Evolutionary conservation across 257 asterid genomes (phyloP).

Genomic region (Ballota nigra): DNA sequence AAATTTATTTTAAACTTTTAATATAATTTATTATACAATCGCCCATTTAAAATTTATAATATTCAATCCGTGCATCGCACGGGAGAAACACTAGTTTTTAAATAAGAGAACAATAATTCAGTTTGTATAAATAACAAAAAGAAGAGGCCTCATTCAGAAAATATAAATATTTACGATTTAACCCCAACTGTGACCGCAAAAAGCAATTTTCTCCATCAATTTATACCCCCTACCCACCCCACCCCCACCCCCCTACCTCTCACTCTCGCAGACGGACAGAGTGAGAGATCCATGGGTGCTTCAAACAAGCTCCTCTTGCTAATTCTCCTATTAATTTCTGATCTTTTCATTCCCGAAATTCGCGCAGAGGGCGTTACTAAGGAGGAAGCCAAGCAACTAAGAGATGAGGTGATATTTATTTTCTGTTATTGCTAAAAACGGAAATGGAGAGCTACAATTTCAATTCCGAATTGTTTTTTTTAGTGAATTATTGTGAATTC

Average conservation of each 20-base stretch:
- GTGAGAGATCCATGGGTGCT: conserved; percentile 59
- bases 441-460: background rate
- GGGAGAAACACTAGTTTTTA: too few relatives aligned
- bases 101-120: too few relatives aligned
- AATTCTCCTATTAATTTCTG: conserved; percentile 42
- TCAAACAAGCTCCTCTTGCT: conserved; percentile 39
- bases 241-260: conserved; percentile 3
- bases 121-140: background rate
- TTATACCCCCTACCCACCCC: background rate
- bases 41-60: too few relatives aligned
- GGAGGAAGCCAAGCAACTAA: conserved; percentile 73
- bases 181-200: background rate
- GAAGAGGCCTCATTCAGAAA: background rate
- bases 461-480: background rate
- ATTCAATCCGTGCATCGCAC: too few relatives aligned
- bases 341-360: conserved; percentile 35
- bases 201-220: background rate
- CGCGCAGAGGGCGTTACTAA: conserved; percentile 74
- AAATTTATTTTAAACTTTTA: too few relatives aligned
- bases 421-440: conserved; percentile 9
- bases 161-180: conserved; percentile 3
- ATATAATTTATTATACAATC: too few relatives aligned
- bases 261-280: conserved; percentile 8
- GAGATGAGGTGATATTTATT: conserved; percentile 68
- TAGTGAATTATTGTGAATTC: background rate